Base-by-base conservation (phyloP, 768 basidiomycete species). In the Tricholoma hemisulphureum region DNA sequence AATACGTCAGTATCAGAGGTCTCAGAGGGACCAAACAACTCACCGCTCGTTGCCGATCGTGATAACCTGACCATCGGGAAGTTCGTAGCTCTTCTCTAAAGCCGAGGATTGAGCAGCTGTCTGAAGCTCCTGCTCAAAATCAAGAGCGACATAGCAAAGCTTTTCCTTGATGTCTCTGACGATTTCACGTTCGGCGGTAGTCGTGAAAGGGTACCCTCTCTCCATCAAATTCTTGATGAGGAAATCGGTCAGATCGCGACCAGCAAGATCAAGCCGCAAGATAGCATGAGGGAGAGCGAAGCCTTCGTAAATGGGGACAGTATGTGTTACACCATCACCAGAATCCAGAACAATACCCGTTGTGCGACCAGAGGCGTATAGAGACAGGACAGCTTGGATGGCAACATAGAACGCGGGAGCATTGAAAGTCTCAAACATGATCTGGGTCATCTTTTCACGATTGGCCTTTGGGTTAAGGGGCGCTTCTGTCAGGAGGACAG, bases 141-240 rank as follows among this genome's bases (percentile, higher is more conserved):
- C 93, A 60, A 95, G 83, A 35, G 93, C 93, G 62, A 96, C 94
- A 71, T 95, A 95, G 74, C 93, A 95, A 26, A 95, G 85, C 82
- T 93, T 94, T 83, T 94, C 93, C 82, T 97, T 97, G 82, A 97
- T 95, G 73, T 96, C 95, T 58, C 95, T 83, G 65, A 96, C 95
- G 58, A 97, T 93, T 85, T 95, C 93, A 68, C 87, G 84, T 77
- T 94, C 93, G 34, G 92, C 93, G 11, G 92, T 89, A 61, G 94
- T 96, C 65, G 91, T 95, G 84, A 97, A 96, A 16, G 86, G 82
- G 75, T 97, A 95, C 10, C 95, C 95, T 68, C 95, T 87, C 76
- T 97, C 94, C 73, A 83, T 88, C 70, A 94, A 75, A 67, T 88
- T 86, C 79, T 93, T 92, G 82, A 88, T 83, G 65, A 94, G 74